Evolutionary conservation across 768 basidiomycete genomes (phyloP), one percentile per base, ranked within the genome.

Genomic region (Kwoniella bestiolae): DNA sequence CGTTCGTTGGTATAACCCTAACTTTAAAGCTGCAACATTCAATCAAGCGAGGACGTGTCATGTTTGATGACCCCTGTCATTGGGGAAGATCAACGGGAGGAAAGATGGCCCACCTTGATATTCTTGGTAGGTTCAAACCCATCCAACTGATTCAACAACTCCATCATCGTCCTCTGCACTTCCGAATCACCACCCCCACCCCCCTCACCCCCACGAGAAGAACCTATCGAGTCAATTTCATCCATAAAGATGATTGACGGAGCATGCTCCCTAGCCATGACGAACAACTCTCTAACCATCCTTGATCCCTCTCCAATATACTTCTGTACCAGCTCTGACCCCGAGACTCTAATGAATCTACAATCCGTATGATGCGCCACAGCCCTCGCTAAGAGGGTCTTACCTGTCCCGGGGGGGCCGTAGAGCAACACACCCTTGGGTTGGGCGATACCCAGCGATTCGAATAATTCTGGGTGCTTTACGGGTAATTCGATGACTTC

Each of bases 161-260:
- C 91, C 83, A 93, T 81, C 91, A 93, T 92, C 62, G 91, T 94
- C 60, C 91, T 83, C 83, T 94, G 91, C 64, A 92, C 91, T 80
- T 93, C 92, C 3, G 89, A 91, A 74, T 94, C 91, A 1, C 91
- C 91, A 29, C 86, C 85, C 6, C 87, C 86, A 23, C 85, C 85
- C 7, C 88, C 88, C 32, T 85, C 83, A 70, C 94, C 91, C 11
- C 94, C 92, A 79, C 94, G 83, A 68, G 92, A 92, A 68, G 89
- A 91, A 60, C 95, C 95, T 76, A 98, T 98, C 21, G 91, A 93
- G 82, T 98, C 95, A 69, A 98, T 97, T 83, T 97, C 95, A 80
- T 97, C 95, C 94, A 98, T 96, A 85, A 98, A 97, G 79, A 98
- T 96, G 83, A 98, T 96, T 81, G 90, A 91, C 35, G 95, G 95